Evolutionary conservation across 257 asterid species (phyloP).

Genomic region (Scutellaria barbata): DNA sequence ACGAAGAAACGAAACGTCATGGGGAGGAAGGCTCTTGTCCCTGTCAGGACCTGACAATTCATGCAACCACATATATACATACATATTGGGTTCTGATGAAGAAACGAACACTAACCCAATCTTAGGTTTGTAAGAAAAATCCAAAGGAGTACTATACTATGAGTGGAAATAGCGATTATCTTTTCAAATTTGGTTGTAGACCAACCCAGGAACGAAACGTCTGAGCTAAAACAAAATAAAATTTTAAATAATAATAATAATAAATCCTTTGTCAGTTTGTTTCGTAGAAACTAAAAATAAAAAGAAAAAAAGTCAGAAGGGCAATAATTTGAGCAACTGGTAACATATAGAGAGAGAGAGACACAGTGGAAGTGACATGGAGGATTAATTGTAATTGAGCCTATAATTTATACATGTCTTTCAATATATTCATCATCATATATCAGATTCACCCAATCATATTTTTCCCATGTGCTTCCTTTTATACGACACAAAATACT

Average conservation of each 20-base stretch:
- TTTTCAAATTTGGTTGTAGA: background rate
- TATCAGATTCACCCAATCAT: background rate
- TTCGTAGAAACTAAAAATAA: background rate
- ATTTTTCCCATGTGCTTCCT: background rate
- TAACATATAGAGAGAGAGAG: background rate
- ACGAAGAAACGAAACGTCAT: constrained; percentile 29
- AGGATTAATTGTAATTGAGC: background rate
- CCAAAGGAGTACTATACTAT: too few relatives aligned
- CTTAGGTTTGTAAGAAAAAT: background rate
- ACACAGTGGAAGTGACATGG: constrained; percentile 14
- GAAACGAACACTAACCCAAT: background rate
- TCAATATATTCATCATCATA: constrained; percentile 28
- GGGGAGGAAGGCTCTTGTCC: background rate
- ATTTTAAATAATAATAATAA: too few relatives aligned
- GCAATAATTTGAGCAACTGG: constrained; percentile 27
- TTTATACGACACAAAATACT: too few relatives aligned
- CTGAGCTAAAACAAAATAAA: background rate
- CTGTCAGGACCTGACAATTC: background rate
- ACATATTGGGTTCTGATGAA: constrained; percentile 3
- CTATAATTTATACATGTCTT: background rate
- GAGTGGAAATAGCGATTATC: background rate
- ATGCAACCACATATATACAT: background rate
- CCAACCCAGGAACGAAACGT: constrained; percentile 43
- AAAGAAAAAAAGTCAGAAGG: background rate
- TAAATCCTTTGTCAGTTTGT: constrained; percentile 6